Percentiles rank a stretch among this genome's conserved stretches.
These are phyloP conservation scores for Blepharisma japonicum DNA, from an alignment of 73 alveolate species.

Conservation along the genomic window DNA sequence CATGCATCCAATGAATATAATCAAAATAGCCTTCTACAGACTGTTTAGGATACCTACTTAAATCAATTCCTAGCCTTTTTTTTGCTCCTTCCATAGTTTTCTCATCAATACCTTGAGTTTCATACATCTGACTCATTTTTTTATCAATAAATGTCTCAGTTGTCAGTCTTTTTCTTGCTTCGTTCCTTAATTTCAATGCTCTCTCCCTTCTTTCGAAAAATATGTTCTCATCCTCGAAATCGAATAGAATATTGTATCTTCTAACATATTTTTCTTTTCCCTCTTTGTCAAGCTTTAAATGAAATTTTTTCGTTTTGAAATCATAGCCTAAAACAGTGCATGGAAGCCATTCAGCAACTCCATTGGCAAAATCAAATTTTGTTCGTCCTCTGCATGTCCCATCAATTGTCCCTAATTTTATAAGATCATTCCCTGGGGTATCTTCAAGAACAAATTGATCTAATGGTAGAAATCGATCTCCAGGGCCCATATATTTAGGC, in stretches of 20 bases:
- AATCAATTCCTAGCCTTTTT: neutral
- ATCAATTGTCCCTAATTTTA: neutral
- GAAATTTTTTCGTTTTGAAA: conserved; percentile 11
- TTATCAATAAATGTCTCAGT: conserved; percentile 2
- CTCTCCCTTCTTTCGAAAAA: conserved; percentile 1
- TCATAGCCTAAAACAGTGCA: neutral
- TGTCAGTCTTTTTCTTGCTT: conserved; percentile 22
- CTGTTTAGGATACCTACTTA: neutral
- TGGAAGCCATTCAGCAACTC: neutral
- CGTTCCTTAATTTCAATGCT: conserved; percentile 2
- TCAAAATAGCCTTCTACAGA: conserved; percentile 5
- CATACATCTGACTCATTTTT: neutral
- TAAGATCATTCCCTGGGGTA: neutral
- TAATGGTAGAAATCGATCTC: conserved; percentile 8
- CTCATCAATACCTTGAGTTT: conserved; percentile 1
- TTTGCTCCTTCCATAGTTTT: conserved; percentile 19
- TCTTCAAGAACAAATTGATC: conserved; percentile 16
- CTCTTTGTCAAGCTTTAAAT: neutral
- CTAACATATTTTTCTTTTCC: conserved; percentile 20
- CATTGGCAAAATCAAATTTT: conserved; percentile 20
- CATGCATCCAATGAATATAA: conserved; percentile 14
- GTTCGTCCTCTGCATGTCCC: conserved; percentile 1
- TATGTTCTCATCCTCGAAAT: neutral
- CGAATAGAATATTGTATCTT: conserved; percentile 12
- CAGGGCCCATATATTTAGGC: conserved; percentile 10